Evolutionary conservation across 2,329 filamentous ascomycete genomes (phyloP).

Genomic region (Fusarium duplospermum): DNA sequence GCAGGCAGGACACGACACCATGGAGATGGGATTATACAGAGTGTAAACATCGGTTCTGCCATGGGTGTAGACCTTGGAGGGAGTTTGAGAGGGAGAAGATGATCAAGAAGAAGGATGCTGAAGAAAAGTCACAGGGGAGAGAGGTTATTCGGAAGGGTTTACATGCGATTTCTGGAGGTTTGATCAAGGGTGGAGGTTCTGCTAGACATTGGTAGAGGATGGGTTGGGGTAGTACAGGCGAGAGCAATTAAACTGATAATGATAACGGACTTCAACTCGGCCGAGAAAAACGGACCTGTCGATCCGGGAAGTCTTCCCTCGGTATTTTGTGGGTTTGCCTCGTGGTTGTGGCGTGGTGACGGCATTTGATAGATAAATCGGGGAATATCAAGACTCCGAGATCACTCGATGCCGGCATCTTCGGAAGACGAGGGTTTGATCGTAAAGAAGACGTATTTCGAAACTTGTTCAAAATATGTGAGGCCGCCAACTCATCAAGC

Average conservation of each 20-base stretch:
- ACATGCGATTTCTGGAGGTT: neutral
- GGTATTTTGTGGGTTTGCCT: constrained; percentile 3
- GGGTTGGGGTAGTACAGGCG: constrained; percentile 18
- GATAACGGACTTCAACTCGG: constrained; percentile 23
- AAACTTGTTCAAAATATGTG: neutral
- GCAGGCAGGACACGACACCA: constrained; percentile 27
- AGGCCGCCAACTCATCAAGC: neutral
- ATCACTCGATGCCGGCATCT: neutral
- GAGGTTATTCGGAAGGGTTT: constrained; percentile 17
- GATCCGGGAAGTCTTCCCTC: constrained; percentile 3
- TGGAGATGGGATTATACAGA: constrained; percentile 25
- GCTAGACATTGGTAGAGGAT: neutral
- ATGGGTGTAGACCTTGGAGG: constrained; percentile 21
- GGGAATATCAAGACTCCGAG: neutral
- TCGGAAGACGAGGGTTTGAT: neutral
- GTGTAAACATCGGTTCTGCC: constrained; percentile 28
- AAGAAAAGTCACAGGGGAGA: neutral
- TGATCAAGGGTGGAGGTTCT: neutral
- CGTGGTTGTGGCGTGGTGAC: neutral
- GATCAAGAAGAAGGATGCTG: neutral
- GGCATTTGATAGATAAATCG: neutral
- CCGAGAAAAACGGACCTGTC: constrained; percentile 29
- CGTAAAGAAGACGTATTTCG: neutral
- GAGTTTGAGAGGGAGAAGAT: neutral
- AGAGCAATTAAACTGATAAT: neutral